Conservation (phyloP, 2,329 filamentous ascomycete species). For the Fusarium subtropicale region DNA sequence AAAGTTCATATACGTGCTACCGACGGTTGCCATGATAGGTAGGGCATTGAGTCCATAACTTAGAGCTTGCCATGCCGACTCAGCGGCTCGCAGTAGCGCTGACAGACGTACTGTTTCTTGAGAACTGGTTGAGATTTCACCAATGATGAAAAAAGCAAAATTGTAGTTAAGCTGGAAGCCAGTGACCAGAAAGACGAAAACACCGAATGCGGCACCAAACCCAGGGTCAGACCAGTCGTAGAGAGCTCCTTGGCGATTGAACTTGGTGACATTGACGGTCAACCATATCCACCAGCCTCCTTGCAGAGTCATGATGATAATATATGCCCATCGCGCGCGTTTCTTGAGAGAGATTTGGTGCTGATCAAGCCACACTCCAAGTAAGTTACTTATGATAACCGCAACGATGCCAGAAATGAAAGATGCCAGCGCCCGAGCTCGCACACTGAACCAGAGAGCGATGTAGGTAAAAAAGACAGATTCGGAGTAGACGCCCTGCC, state of each 20-base stretch:
- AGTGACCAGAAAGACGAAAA: slow-evolving; percentile 73
- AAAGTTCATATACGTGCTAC: slow-evolving; percentile 75
- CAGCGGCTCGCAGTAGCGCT: slow-evolving; percentile 72
- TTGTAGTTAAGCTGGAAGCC: slow-evolving; percentile 79
- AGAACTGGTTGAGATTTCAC: slow-evolving; percentile 68
- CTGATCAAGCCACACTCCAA: slow-evolving; percentile 71
- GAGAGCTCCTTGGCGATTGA: slow-evolving; percentile 63
- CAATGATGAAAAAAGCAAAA: slow-evolving; percentile 75
- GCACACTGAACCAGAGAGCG: slow-evolving; percentile 73
- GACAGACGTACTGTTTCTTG: slow-evolving; percentile 73
- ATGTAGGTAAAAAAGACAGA: slow-evolving; percentile 64
- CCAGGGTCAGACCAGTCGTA: slow-evolving; percentile 73
- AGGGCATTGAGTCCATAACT: slow-evolving; percentile 74
- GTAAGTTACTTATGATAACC: slow-evolving; percentile 69
- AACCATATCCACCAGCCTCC: slow-evolving; percentile 78
- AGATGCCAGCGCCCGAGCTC: slow-evolving; percentile 69
- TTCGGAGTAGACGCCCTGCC: slow-evolving; percentile 73
- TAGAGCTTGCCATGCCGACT: slow-evolving; percentile 76
- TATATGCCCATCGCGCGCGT: slow-evolving; percentile 65
- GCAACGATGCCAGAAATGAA: slow-evolving; percentile 75
- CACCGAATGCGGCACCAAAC: slow-evolving; percentile 72
- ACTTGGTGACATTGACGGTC: slow-evolving; percentile 71
- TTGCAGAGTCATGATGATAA: slow-evolving; percentile 63
- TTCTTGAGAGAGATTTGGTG: slow-evolving; percentile 62
- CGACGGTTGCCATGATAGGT: slow-evolving; percentile 69